Conservation (phyloP, 768 basidiomycete species). For the Phlegmacium glaucopus region DNA sequence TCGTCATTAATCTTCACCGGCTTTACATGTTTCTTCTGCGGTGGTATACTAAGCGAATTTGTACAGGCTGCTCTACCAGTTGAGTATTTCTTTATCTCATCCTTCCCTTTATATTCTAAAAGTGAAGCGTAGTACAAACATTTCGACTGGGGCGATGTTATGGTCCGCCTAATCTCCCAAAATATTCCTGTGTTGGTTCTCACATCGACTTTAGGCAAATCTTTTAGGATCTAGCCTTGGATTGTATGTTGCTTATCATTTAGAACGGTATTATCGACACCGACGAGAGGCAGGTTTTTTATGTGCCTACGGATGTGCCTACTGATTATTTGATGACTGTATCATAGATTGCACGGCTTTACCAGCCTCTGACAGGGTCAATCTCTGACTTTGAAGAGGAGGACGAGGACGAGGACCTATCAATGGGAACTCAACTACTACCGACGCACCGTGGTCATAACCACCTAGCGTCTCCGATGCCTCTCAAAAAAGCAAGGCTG, state of each 20-base stretch:
- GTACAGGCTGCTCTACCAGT: slow-evolving; percentile 78
- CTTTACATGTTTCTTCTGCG: slow-evolving; percentile 73
- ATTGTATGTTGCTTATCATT: slow-evolving; percentile 58
- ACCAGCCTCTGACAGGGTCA: slow-evolving; percentile 62
- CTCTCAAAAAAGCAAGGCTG: slow-evolving; percentile 31
- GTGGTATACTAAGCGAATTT: slow-evolving; percentile 78
- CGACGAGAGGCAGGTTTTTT: slow-evolving; percentile 63
- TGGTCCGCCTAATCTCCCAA: slow-evolving; percentile 39
- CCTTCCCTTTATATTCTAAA: not conserved
- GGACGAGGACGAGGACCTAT: slow-evolving; percentile 46
- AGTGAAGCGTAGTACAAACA: slow-evolving; percentile 51
- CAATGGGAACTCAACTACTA: slow-evolving; percentile 51
- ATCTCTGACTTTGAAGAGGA: slow-evolving; percentile 55
- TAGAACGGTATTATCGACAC: slow-evolving; percentile 75
- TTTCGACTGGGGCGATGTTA: slow-evolving; percentile 70
- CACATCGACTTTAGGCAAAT: slow-evolving; percentile 56
- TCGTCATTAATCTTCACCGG: slow-evolving; percentile 64
- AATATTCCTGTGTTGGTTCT: not conserved
- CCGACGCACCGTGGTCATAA: slow-evolving; percentile 39
- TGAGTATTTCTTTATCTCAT: slow-evolving; percentile 24
- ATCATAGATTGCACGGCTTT: slow-evolving; percentile 68
- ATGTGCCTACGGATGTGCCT: not conserved
- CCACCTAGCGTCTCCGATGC: slow-evolving; percentile 6
- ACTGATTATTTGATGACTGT: not conserved
- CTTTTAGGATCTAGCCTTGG: slow-evolving; percentile 70